A percentile compares a stretch with the other conserved stretches of the same genome.
Conservation (phyloP, 2,329 filamentous ascomycete species). For the Epichloe sibirici region DNA sequence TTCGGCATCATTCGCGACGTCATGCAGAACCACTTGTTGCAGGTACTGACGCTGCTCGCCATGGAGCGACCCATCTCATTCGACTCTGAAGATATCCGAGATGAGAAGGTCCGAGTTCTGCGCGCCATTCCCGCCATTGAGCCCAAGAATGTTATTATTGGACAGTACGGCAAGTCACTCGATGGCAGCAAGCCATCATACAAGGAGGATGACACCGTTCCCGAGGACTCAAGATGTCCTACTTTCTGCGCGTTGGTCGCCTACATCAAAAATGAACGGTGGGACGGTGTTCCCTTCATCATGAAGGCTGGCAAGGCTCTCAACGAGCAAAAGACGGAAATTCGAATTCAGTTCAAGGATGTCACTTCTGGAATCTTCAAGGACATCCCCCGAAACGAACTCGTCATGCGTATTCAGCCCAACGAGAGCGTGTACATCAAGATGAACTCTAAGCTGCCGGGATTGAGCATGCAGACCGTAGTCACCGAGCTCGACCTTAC, state of each 20-base stretch:
- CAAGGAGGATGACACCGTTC: slow-evolving; percentile 97
- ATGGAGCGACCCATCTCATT: slow-evolving; percentile 99
- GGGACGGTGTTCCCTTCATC: slow-evolving; percentile 98
- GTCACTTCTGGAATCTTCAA: slow-evolving; percentile 99
- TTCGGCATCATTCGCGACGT: slow-evolving; percentile 99
- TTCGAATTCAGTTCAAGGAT: slow-evolving; percentile 98
- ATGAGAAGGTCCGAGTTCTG: slow-evolving; percentile 95
- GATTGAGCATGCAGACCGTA: slow-evolving; percentile 98
- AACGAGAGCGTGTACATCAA: slow-evolving; percentile 99
- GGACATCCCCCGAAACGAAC: slow-evolving; percentile 97
- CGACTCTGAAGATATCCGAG: slow-evolving; percentile 93
- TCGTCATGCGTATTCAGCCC: slow-evolving; percentile 97
- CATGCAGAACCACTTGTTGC: slow-evolving; percentile 98
- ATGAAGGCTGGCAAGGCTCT: slow-evolving; percentile 97
- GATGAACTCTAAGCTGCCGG: slow-evolving; percentile 99
- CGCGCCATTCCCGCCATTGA: slow-evolving; percentile 89
- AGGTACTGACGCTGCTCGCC: slow-evolving; percentile 87
- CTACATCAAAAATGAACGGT: slow-evolving; percentile 99
- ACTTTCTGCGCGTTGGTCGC: slow-evolving; percentile 96
- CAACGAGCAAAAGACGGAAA: slow-evolving; percentile 99
- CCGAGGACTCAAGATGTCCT: slow-evolving; percentile 91
- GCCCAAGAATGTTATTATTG: slow-evolving; percentile 99
- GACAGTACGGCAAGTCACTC: slow-evolving; percentile 92
- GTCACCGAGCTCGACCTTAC: slow-evolving; percentile 97
- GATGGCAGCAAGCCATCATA: slow-evolving; percentile 95